Evolutionary conservation across 108 stramenopile species (phyloP), one percentile per base, ranked within the genome.

Genomic region (Poteriospumella lacustris): DNA sequence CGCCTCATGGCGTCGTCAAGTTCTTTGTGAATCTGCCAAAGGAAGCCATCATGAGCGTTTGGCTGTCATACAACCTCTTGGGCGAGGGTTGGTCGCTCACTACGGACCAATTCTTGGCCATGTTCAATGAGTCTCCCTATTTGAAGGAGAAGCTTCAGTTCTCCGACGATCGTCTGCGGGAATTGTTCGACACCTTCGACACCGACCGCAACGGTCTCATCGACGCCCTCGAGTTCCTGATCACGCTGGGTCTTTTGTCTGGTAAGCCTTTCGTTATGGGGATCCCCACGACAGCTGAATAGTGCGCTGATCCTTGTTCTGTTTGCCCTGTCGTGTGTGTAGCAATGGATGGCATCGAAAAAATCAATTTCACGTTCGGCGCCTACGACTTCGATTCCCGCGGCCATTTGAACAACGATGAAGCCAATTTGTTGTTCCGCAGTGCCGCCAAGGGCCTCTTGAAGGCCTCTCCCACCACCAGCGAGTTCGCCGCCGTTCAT

Each of bases 71-170:
- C 41, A 73, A 73, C 41, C 31, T 73, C 15, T 33, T 52, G 9
- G 70, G 70, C 15, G 70, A 73, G 47, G 70, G 70, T 34, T 73
- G 70, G 70, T 5, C n/a, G 38, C 70, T 73, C 15, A 56, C 43
- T 34, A 5, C 44, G 12, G 70, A 73, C 42, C 41, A 73, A 5
- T 33, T 73, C 44, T 5, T 29, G 47, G 42, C 9, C 31, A 73
- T 73, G 5, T 73, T 73, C 41, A 44, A 29, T 28, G 36, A 15
- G 9, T 15, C 70, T 5, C 19, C 44, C 42, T 73, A 34, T 42
- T 5, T 73, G 36, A 5, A 39, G 9, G 36, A 9, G 9, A 5
- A 19, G 5, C 36, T 34, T 24, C 3, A 26, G 15, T 24, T 64
- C 24, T 64, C 60, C 5, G 60, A 64, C 60, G 41, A 39, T 39